These are phyloP conservation scores for Pseudocercospora crystallina DNA, from an alignment of 2,329 filamentous ascomycete genomes.

Conservation along the genomic window DNA sequence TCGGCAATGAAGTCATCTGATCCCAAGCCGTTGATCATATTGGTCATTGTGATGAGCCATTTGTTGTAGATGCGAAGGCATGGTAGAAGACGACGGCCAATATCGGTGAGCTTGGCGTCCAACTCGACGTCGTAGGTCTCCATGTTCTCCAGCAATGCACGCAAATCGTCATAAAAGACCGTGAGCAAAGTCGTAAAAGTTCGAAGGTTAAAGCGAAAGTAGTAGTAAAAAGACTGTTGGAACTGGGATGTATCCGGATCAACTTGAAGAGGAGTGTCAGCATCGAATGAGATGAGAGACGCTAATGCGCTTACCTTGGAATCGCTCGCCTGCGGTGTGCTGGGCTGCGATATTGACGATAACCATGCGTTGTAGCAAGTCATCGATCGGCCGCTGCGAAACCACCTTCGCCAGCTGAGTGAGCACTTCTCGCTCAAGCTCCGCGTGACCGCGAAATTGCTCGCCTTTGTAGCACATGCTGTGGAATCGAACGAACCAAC, in stretches of 20 bases:
- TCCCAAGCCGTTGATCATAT: slow-evolving; percentile 54
- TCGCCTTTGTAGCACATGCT: slow-evolving; percentile 78
- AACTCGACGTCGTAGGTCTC: slow-evolving; percentile 50
- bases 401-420: slow-evolving; percentile 72
- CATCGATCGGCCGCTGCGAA: slow-evolving; percentile 65
- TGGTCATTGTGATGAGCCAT: slow-evolving; percentile 61
- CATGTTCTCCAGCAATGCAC: slow-evolving; percentile 42
- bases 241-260: slow-evolving; percentile 21
- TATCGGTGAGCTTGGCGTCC: slow-evolving; percentile 22
- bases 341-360: slow-evolving; percentile 86
- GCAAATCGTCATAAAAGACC: slow-evolving; percentile 68
- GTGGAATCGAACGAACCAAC: slow-evolving; percentile 85
- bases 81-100: slow-evolving; percentile 56
- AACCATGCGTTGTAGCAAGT: slow-evolving; percentile 72
- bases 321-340: slow-evolving; percentile 64
- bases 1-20: slow-evolving; percentile 56
- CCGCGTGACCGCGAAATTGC: slow-evolving; percentile 71
- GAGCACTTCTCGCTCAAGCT: slow-evolving; percentile 82
- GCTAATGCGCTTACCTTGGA: slow-evolving; percentile 51
- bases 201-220: slow-evolving; percentile 74
- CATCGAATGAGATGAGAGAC: not conserved
- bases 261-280: slow-evolving; percentile 1
- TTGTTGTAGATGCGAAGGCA: slow-evolving; percentile 66
- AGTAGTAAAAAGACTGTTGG: slow-evolving; percentile 55
- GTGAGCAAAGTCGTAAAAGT: slow-evolving; percentile 73